Evolutionary conservation across 192 early-diverging fungal genomes (phyloP), one percentile per base, ranked within the genome.

Genomic region (Rhizoclosmatium sp.): DNA sequence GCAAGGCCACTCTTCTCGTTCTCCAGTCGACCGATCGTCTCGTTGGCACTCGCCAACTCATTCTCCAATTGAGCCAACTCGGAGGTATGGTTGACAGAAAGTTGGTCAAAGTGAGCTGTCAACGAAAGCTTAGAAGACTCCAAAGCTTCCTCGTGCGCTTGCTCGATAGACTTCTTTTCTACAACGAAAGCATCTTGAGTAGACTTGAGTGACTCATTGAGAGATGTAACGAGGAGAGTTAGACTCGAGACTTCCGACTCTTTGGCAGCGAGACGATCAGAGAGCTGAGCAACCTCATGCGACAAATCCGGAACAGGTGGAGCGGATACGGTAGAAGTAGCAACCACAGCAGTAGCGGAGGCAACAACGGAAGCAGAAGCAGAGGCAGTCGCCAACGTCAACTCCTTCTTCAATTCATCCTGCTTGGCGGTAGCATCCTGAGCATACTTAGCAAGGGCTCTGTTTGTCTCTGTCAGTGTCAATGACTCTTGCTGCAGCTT

Each of bases 381-480:
- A 69, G 44, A 69, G 49, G 49, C 49, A 14, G 5, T 51, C 5
- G 49, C 14, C 14, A 14, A 9, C 49, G 49, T 9, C 49, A 14
- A 51, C 49, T 9, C 69, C 9, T 16, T 56, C 7, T 76, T 9
- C 9, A 66, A 67, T 39, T 65, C 75, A 40, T 76, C 75, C 12
- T 65, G 65, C 49, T 76, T 76, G 16, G 75, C 75, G 3, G 75
- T 76, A 5, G 75, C 75, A 41, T 59, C 48, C 39, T 76, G 75
- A 5, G 75, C 75, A 40, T 76, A 76, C 1, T n/a, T 31, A 9
- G 75, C 75, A 2, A 76, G 23, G 1, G 75, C 60, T 41, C 75
- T 61, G 41, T 76, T 76, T 46, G 75, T 76, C 9, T 59, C 47
- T 7, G 9, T 66, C 46, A 76, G 47, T 46, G 75, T 76, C 5